Base-by-base conservation (phyloP, 805 yeast species). In the Metschnikowia chrysomelidarum region DNA sequence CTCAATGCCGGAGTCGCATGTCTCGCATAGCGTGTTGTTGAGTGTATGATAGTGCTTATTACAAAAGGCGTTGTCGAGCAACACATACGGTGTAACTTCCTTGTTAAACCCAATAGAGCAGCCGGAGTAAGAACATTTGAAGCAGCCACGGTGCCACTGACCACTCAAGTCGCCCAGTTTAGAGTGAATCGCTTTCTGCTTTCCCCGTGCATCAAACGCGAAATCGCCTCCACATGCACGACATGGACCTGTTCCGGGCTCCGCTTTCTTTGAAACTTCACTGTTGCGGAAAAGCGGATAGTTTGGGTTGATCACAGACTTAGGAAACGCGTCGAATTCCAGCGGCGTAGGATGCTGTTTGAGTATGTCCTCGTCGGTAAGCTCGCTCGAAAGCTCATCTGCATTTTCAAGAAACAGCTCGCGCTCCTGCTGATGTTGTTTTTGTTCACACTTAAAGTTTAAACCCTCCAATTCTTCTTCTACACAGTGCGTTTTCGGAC, bases 81-180 rank as follows among this genome's bases (percentile, higher is more conserved):
- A 70, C 5, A 85, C 95, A 57, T 89, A 93, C 49, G 88, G 81
- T 17, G 76, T 75, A 12, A 75, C 73, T 9, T 74, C 69, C 50
- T 78, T 83, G 44, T 67, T 70, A 59, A 85, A 84, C 24, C 59
- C 60, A 2, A 69, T 53, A 7, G 59, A 60, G 63, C 98, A 91
- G 9, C 67, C 59, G 1, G 43, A 49, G 38, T 57, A 49, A 13
- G 69, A 61, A 65, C 98, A 93, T 10, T 66, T 64, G 67, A 93
- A 91, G 56, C 98, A 93, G 11, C 69, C 60, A 24, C 94, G 71
- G 56, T 93, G 98, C 98, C 98, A 93, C 56, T 88, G 91, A 0
- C 97, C 98, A 1, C 87, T 75, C 29, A 84, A 63, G 51, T 81
- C 88, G n/a, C 81, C 84, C 36, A 84, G 85, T 48, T 80, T 83